Evolutionary conservation across 345 rosid species (phyloP).

Genomic region (Triadica sebifera): DNA sequence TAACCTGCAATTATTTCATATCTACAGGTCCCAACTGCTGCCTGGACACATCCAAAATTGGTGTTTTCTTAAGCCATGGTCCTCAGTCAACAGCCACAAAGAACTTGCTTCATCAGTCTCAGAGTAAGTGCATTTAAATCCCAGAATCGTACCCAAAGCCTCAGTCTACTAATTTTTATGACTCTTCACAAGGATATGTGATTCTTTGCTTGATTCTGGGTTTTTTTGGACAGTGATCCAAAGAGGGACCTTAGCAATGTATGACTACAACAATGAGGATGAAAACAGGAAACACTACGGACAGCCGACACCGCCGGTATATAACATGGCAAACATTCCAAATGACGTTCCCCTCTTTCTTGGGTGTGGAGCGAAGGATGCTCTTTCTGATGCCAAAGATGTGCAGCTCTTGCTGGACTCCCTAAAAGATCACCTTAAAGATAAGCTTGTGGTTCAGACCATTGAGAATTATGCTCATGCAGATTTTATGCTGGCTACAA

Average conservation of each 20-base stretch:
- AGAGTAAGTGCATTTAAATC: slow-evolving; percentile 30
- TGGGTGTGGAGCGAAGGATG: slow-evolving; percentile 23
- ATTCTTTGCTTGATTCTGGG: not conserved
- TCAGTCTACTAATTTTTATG: too few species aligned
- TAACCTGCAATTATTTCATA: not conserved
- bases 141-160: not conserved
- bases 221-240: slow-evolving; percentile 4
- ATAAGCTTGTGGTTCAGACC: slow-evolving; percentile 19
- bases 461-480: slow-evolving; percentile 24
- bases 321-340: slow-evolving; percentile 18
- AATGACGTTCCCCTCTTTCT: slow-evolving; percentile 19
- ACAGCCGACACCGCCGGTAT: slow-evolving; percentile 12
- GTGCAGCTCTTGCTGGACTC: slow-evolving; percentile 18
- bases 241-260: slow-evolving; percentile 6
- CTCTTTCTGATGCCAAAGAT: slow-evolving; percentile 19
- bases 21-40: slow-evolving; percentile 49
- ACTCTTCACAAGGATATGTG: not conserved
- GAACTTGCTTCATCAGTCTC: slow-evolving; percentile 52
- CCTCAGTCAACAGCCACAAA: slow-evolving; percentile 50
- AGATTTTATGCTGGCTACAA: slow-evolving; percentile 17
- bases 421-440: slow-evolving; percentile 18
- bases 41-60: slow-evolving; percentile 32
- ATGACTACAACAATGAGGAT: slow-evolving; percentile 4
- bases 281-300: slow-evolving; percentile 16
- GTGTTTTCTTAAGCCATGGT: slow-evolving; percentile 39